Evolutionary conservation across 1,139 yeast species (phyloP).

Genomic region (Geotrichum australiense): DNA sequence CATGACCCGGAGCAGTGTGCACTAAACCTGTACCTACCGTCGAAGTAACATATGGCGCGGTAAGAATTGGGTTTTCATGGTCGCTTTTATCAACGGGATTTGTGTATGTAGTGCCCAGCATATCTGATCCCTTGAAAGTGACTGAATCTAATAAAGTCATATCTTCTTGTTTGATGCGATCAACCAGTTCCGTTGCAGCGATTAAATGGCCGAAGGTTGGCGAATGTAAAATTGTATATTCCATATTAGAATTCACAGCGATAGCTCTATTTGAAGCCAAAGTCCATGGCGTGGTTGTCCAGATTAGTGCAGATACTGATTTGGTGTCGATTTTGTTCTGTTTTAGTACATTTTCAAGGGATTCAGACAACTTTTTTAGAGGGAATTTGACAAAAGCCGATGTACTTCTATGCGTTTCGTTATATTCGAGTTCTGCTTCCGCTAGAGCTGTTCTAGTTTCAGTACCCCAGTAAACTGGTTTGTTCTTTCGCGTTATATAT

Average conservation of each 20-base stretch:
- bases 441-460: conserved; percentile 93
- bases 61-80: conserved; percentile 50
- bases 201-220: conserved; percentile 33
- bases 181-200: conserved; percentile 26
- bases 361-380: conserved; percentile 17
- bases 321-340: conserved; percentile 2
- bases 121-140: conserved; percentile 39
- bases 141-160: conserved; percentile 12
- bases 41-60: conserved; percentile 76
- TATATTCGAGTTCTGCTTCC: conserved; percentile 91
- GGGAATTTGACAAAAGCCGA: conserved; percentile 74
- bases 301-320: conserved; percentile 41
- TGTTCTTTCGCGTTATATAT: conserved; percentile 70
- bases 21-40: conserved; percentile 91
- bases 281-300: conserved; percentile 99
- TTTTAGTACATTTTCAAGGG: conserved; percentile 2
- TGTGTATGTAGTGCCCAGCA: conserved; percentile 44
- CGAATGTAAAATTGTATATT: conserved; percentile 45
- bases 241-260: conserved; percentile 54
- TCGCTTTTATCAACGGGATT: conserved; percentile 36
- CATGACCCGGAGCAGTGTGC: conserved; percentile 97
- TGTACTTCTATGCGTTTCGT: conserved; percentile 59
- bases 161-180: conserved; percentile 18
- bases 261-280: conserved; percentile 81
- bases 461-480: conserved; percentile 97